Conservation (phyloP, 139 green algal genomes). For the Chlamydomonas applanata region DNA sequence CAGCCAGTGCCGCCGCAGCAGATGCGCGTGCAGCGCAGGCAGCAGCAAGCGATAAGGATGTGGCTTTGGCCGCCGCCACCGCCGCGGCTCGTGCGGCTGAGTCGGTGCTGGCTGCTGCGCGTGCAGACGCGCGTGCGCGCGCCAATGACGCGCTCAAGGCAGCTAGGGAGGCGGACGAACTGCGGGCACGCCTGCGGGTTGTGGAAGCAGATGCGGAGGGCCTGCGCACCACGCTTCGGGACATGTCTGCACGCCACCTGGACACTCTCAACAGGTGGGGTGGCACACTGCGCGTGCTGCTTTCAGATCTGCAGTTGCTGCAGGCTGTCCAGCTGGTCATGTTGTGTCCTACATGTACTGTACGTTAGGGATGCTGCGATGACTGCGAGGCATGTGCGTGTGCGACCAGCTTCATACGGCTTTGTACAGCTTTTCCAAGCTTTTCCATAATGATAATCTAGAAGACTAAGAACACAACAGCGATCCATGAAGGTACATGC, state of each 20-base stretch:
- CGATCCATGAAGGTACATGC: too few relatives aligned
- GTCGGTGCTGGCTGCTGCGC: background rate
- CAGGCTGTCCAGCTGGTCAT: too few relatives aligned
- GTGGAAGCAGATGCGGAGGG: constrained; percentile 45
- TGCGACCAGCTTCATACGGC: too few relatives aligned
- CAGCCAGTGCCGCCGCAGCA: background rate
- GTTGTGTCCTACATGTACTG: too few relatives aligned
- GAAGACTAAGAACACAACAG: too few relatives aligned
- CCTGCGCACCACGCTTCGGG: constrained; percentile 25
- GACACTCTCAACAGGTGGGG: constrained; percentile 52
- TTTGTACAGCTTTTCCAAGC: too few relatives aligned
- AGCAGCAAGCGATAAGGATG: background rate
- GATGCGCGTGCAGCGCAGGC: background rate
- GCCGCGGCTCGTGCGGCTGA: background rate
- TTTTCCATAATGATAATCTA: too few relatives aligned
- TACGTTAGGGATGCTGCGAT: too few relatives aligned
- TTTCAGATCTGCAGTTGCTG: too few relatives aligned
- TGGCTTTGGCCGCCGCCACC: constrained; percentile 2
- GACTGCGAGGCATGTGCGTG: too few relatives aligned
- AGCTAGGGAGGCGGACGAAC: constrained; percentile 36
- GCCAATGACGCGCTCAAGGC: background rate
- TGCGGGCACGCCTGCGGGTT: background rate
- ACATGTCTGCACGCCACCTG: constrained; percentile 35
- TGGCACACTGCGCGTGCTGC: background rate
- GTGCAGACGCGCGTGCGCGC: background rate